A percentile compares a stretch with the other conserved stretches of the same genome.
Conservation (phyloP, 2,329 filamentous ascomycete genomes). For the Alternaria sp. region DNA sequence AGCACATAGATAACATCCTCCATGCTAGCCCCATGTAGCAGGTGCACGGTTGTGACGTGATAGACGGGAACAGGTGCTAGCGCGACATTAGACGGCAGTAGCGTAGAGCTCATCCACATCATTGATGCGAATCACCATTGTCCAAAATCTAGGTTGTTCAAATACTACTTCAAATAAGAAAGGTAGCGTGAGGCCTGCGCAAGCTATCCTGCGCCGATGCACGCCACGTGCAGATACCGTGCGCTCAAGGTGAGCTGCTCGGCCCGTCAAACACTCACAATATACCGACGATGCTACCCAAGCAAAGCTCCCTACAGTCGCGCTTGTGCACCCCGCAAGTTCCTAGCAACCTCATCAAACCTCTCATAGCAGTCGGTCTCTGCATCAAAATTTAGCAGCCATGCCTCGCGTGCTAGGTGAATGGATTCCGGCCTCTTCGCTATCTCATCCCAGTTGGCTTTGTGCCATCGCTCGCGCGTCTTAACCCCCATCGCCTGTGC, state of each 20-base stretch:
- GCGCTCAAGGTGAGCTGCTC: background rate
- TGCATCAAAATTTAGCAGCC: conserved; percentile 41
- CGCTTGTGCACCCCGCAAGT: conserved; percentile 14
- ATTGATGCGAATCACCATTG: background rate
- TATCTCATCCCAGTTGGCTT: conserved; percentile 39
- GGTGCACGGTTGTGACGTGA: conserved; percentile 12
- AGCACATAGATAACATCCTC: background rate
- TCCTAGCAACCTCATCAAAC: conserved; percentile 24
- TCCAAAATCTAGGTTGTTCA: background rate
- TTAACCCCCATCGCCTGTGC: conserved; percentile 39
- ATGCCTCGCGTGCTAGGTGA: conserved; percentile 37
- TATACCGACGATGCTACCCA: background rate
- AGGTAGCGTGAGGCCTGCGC: background rate
- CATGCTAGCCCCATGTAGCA: conserved; percentile 7
- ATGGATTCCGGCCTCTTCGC: conserved; percentile 35
- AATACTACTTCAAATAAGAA: background rate
- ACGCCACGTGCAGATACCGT: conserved; percentile 3
- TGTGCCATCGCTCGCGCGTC: conserved; percentile 40
- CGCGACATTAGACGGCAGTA: conserved; percentile 6
- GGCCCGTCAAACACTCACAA: background rate
- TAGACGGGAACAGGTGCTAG: background rate
- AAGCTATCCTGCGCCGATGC: background rate
- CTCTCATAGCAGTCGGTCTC: conserved; percentile 42
- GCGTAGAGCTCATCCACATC: background rate
- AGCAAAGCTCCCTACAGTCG: conserved; percentile 14